These are phyloP conservation scores for Pelargonium australe DNA, from an alignment of 441 rosid genomes.

Conservation along the genomic window DNA sequence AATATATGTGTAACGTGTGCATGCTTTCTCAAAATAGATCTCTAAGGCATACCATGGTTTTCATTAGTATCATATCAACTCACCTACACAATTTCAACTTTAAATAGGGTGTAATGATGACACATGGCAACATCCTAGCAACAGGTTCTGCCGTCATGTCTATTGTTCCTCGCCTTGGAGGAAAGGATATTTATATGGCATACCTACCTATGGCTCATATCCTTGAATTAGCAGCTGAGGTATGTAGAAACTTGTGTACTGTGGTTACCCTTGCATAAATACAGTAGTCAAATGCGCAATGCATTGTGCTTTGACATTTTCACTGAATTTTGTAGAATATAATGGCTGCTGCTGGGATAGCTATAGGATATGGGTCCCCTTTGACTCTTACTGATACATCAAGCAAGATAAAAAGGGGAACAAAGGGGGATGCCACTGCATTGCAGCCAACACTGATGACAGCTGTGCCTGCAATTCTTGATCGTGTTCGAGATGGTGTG, in stretches of 20 bases:
- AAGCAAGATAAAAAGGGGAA: conserved; percentile 82
- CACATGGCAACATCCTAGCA: conserved; percentile 90
- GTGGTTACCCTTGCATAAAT: background rate
- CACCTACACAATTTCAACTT: conserved; percentile 6
- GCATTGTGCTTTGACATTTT: conserved; percentile 7
- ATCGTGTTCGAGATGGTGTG: conserved; percentile 95
- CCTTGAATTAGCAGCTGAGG: conserved; percentile 98
- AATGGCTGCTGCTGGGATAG: conserved; percentile 75
- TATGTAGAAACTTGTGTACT: conserved; percentile 17
- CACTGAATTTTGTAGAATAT: conserved; percentile 46
- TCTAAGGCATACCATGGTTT: too few species aligned
- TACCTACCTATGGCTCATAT: conserved; percentile 93
- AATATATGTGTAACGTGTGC: too few species aligned
- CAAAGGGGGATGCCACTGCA: conserved; percentile 79
- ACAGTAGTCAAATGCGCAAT: background rate
- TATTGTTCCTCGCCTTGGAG: conserved; percentile 78
- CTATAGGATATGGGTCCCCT: conserved; percentile 92
- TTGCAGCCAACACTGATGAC: conserved; percentile 88
- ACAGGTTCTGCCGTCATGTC: conserved; percentile 89
- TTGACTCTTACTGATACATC: conserved; percentile 95
- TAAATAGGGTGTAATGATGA: conserved; percentile 95
- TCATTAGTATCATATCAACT: background rate
- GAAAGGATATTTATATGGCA: conserved; percentile 80
- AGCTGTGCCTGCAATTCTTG: conserved; percentile 98
- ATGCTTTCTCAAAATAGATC: too few species aligned